Evolutionary conservation across 2,329 filamentous ascomycete species (phyloP), one percentile per base, ranked within the genome.

Genomic region (Zalaria obscura): DNA sequence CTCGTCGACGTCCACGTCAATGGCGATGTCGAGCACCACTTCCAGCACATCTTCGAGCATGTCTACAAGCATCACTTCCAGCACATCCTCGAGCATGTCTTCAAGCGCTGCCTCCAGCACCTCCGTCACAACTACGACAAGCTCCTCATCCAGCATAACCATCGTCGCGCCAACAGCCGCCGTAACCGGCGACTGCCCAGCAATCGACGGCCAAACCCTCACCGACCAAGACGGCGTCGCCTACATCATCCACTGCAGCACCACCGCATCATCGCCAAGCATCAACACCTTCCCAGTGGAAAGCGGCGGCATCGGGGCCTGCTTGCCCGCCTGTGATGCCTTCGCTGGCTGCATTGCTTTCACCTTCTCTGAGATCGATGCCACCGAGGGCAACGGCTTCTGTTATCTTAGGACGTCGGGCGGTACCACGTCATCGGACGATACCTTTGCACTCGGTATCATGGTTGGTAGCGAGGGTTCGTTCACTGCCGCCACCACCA

Each of bases 311-410:
- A 35, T 46, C 25, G 28, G 33, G 11, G 44, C 45, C 6, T 54
- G 52, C 38, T 48, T 54, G 31, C 43, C 35, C 7, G 41, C 47
- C 7, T 54, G 52, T 37, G 48, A 50, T 25, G 36, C 33, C 5
- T 40, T 38, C 7, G 7, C 44, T 2, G 42, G 39, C 18, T 54
- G 52, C 42, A 41, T 40, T 4, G 50, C 40, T 4, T 49, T 48
- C 33, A 48, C 45, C 2, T 54, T 50, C 36, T 38, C 44, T 3
- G 47, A 46, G 4, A 18, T 18, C 18, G 47, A 45, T n/a, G 36
- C 38, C 8, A 48, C 39, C 2, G 34, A 42, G 38, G 45, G 38
- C 18, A 25, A 9, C 9, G 39, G 44, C 18, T 42, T 27, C 2
- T 48, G 46, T 37, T 46, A 42, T 28, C 32, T 43, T 34, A 48